Percentiles rank a stretch among this genome's conserved stretches.
These are phyloP conservation scores for Salix dunnii DNA, from an alignment of 345 rosid species.

Conservation along the genomic window DNA sequence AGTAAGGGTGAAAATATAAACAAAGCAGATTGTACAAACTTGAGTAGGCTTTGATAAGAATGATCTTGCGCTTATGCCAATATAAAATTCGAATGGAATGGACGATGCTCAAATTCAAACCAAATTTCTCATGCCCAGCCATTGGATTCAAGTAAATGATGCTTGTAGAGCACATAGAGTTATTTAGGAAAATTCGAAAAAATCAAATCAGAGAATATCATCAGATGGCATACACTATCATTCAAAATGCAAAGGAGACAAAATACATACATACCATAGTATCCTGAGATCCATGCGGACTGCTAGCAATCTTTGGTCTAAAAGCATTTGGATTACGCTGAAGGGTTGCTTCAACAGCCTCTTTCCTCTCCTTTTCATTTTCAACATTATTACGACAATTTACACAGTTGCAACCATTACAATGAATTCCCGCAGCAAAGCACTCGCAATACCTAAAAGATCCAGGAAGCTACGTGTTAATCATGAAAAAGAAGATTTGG, in stretches of 20 bases:
- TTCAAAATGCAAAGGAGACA: neutral
- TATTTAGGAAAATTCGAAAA: neutral
- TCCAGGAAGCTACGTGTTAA: neutral
- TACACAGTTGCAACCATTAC: constrained; percentile 76
- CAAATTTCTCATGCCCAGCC: neutral
- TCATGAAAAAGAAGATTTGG: neutral
- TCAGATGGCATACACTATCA: neutral
- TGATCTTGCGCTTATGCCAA: too few species aligned
- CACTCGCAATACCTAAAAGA: constrained; percentile 80
- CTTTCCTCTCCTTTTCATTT: constrained; percentile 52
- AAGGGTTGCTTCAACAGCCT: constrained; percentile 50
- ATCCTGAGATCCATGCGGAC: constrained; percentile 50
- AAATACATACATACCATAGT: constrained; percentile 37
- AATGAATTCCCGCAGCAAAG: constrained; percentile 69
- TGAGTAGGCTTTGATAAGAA: too few species aligned
- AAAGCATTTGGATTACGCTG: constrained; percentile 81
- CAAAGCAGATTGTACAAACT: neutral
- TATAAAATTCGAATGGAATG: neutral
- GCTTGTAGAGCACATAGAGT: too few species aligned
- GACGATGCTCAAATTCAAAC: neutral
- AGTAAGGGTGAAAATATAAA: neutral
- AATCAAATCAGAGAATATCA: neutral
- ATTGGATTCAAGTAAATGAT: neutral
- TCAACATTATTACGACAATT: constrained; percentile 74
- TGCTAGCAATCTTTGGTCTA: constrained; percentile 63